Percentiles rank a stretch among this genome's conserved stretches.
Conservation (phyloP, 2,329 filamentous ascomycete genomes). For the Monosporascus sp. region DNA sequence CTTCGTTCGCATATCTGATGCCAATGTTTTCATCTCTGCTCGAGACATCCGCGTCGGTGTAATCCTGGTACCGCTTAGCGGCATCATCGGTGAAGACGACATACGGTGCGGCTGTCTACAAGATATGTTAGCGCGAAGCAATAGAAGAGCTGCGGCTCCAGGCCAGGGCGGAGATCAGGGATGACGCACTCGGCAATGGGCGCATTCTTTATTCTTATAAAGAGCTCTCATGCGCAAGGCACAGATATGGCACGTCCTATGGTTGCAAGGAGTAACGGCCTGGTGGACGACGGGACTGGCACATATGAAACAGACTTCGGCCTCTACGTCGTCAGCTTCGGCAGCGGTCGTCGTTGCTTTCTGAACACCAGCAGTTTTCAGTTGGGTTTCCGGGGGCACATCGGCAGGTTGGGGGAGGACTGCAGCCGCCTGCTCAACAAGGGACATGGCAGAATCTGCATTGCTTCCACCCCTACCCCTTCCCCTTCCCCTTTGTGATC, state of each 20-base stretch:
- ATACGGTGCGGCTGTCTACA: constrained; percentile 60
- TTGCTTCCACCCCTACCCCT: constrained; percentile 29
- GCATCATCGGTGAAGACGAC: constrained; percentile 90
- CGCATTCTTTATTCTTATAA: constrained; percentile 94
- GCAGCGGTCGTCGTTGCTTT: constrained; percentile 10
- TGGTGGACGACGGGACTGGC: constrained; percentile 84
- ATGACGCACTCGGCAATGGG: constrained; percentile 78
- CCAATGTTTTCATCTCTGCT: constrained; percentile 80
- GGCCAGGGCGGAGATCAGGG: background rate
- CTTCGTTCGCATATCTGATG: constrained; percentile 82
- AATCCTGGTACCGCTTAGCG: constrained; percentile 82
- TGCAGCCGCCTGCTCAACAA: background rate
- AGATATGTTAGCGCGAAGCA: constrained; percentile 1
- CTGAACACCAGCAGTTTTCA: constrained; percentile 5
- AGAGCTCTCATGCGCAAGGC: constrained; percentile 83
- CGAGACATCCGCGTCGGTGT: constrained; percentile 64
- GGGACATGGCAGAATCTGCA: background rate
- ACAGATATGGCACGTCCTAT: constrained; percentile 95
- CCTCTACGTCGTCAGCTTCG: constrained; percentile 56
- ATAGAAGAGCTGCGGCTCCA: background rate
- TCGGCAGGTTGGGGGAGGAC: constrained; percentile 4
- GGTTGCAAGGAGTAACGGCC: constrained; percentile 89
- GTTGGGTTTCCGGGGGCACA: constrained; percentile 2
- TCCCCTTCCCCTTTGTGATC: constrained; percentile 27
- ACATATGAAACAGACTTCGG: constrained; percentile 95